phyloP scores from a whole-genome alignment of 768 basidiomycete genomes.

The Phlebiopsis gigantea region DNA sequence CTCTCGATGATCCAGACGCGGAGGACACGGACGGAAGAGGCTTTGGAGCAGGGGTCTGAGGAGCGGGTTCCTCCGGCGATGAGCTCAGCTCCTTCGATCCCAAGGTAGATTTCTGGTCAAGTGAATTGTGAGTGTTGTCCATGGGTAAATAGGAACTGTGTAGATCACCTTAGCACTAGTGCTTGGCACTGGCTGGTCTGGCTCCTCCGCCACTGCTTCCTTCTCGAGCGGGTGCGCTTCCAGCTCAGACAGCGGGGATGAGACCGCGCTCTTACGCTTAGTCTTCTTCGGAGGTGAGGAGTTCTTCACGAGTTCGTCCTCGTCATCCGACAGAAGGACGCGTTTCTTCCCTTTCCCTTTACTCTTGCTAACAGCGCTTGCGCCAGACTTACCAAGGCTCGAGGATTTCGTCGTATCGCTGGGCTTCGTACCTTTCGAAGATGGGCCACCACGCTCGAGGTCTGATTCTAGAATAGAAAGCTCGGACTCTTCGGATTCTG shows the following conservation, averaged over 20 bases:
- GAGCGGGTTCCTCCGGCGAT: background rate
- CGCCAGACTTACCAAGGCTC: background rate
- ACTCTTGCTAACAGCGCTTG: background rate
- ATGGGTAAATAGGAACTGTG: background rate
- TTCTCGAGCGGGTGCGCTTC: too few species aligned
- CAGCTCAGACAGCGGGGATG: too few species aligned
- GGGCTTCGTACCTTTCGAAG: background rate
- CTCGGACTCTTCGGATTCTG: background rate
- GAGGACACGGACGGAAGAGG: slow-evolving; percentile 1
- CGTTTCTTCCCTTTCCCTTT: slow-evolving; percentile 18
- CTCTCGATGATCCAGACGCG: slow-evolving; percentile 12
- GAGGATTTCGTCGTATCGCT: background rate
- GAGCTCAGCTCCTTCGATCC: background rate
- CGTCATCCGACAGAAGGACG: slow-evolving; percentile 2
- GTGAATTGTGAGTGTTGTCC: too few species aligned
- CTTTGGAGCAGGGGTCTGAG: background rate
- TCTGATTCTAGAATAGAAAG: background rate
- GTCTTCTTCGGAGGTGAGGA: background rate
- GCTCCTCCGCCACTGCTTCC: background rate
- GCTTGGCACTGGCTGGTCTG: background rate
- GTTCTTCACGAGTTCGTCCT: background rate
- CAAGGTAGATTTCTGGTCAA: background rate
- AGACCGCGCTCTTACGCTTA: slow-evolving; percentile 5
- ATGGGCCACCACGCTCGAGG: background rate
- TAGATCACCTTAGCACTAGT: background rate